phyloP scores from a whole-genome alignment of 2,329 filamentous ascomycete species.

The Elsinoe batatas region DNA sequence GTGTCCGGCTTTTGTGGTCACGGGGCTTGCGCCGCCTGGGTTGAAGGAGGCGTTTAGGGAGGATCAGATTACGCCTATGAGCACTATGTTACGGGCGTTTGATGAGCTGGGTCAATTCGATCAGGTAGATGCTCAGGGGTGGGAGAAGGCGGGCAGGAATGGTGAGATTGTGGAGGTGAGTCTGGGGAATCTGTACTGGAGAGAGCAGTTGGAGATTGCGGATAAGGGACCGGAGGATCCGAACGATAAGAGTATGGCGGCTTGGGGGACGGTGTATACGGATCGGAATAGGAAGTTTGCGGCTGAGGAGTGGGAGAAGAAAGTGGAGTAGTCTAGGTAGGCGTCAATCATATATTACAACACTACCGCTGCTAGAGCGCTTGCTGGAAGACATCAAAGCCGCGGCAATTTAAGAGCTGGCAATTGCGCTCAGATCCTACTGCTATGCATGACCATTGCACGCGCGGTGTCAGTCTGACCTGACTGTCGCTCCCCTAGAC shows the following conservation, averaged over 20 bases:
- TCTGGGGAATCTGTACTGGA: slow-evolving; percentile 21
- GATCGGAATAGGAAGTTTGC: slow-evolving; percentile 23
- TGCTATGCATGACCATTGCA: no score
- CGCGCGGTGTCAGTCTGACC: no score
- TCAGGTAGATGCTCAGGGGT: slow-evolving; percentile 18
- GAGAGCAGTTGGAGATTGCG: slow-evolving; percentile 18
- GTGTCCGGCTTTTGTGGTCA: slow-evolving; percentile 32
- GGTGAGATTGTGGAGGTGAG: slow-evolving; percentile 24
- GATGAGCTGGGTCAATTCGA: slow-evolving; percentile 26
- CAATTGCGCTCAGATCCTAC: no score
- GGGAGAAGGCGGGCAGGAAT: slow-evolving; percentile 20
- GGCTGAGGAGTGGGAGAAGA: slow-evolving; percentile 10
- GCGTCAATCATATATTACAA: neutral
- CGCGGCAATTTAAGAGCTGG: no score
- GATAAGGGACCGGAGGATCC: slow-evolving; percentile 16
- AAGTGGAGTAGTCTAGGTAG: neutral
- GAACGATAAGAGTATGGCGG: slow-evolving; percentile 18
- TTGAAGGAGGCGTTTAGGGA: slow-evolving; percentile 29
- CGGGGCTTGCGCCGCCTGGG: slow-evolving; percentile 31
- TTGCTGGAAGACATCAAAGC: no score
- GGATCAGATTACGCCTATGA: slow-evolving; percentile 33
- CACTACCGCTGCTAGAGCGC: neutral
- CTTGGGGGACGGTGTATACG: slow-evolving; percentile 23
- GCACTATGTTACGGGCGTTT: slow-evolving; percentile 32
- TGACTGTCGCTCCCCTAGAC: no score